Evolutionary conservation across 2,329 filamentous ascomycete genomes (phyloP), one percentile per base, ranked within the genome.

Genomic region (Neurospora sp.): DNA sequence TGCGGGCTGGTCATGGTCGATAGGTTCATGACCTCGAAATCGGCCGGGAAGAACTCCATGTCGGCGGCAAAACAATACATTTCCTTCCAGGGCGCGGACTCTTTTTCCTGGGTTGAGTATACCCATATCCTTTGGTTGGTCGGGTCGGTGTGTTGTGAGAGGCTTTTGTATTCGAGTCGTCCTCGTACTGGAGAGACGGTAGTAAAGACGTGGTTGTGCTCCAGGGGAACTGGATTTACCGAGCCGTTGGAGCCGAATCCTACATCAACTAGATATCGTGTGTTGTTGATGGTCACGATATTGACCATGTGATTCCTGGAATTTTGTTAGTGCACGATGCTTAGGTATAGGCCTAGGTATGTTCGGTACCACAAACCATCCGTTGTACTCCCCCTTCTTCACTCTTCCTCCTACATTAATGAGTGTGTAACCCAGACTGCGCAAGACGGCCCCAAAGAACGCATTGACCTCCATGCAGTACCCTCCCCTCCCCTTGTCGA

Each of bases 291-390:
- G 36, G 81, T 84, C 66, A 90, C 83, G 69, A 90, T 82, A 74
- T 87, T 86, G 69, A 88, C 80, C 81, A 89, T 86, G 76, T 90
- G 88, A 15, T 80, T 79, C 86, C 87, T 84, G 38, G 78, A 72
- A 68, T 75, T 6, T 38, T 6, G 38, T 38, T 11, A 19, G 38
- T 19, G 9, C 19, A 39, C 23, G 4, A 17, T n/a, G 15, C 28
- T 33, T 33, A 42, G n/a, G 42, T 11, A 11, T 38, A 38, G 38
- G 38, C 42, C 9, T 10, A 11, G 28, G 28, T 33, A 33, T n/a
- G 19, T 28, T 28, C 5, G 46, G 46, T 68, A n/a, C 36, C 10
- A 71, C 76, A 70, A 58, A 80, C 78, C 74, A 76, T 38, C 75
- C 78, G 43, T 46, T 73, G 70, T 72, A 79, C 17, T 70, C 74